Base-by-base conservation (phyloP, 2,329 filamentous ascomycete genomes). In the Tolypocladium pustulatum region DNA sequence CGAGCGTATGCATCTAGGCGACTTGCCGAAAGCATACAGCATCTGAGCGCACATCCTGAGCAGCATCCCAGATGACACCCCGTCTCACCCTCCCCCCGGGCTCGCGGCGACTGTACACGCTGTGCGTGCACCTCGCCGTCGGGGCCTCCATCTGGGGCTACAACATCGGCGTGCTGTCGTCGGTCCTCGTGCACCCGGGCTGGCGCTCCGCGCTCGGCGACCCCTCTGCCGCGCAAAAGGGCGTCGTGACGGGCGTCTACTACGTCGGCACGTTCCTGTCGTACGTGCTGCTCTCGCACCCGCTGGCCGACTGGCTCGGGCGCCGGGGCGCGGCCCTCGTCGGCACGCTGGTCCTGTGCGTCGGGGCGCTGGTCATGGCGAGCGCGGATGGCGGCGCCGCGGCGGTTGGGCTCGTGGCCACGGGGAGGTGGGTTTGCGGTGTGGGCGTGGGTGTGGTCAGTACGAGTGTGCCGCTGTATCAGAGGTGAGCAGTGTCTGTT, bases 61-160 rank as follows among this genome's bases (percentile, higher is more conserved):
- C 40, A n/a, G n/a, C 20, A 9, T 22, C 8, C 30, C 6, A 30
- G 0, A 56, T 37, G 55, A 15, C 13, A 37, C n/a, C 17, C 1
- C 13, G 5, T 12, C 30, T 46, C 2, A 6, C 32, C 41, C 57
- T 59, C 6, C n/a, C 62, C 36, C 56, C 58, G n/a, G 62, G 63
- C 57, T 61, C 60, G 17, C 58, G 46, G 27, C 74, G 78, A 38
- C 72, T 81, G 27, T 76, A 80, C 63, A 61, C 69, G 4, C 68
- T 81, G 46, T 81, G 79, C 64, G 63, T 76, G 12, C 81, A 82
- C 64, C 81, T 82, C 59, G 80, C 78, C 1, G 64, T 83, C n/a
- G 81, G 79, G 15, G 80, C 81, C 2, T 80, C 81, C 41, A 75
- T 81, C 30, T 83, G 81, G 80, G 81, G 81, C 17, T 84, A 84